Conservation (phyloP, 2,329 filamentous ascomycete species). For the Cercospora berteroae region DNA sequence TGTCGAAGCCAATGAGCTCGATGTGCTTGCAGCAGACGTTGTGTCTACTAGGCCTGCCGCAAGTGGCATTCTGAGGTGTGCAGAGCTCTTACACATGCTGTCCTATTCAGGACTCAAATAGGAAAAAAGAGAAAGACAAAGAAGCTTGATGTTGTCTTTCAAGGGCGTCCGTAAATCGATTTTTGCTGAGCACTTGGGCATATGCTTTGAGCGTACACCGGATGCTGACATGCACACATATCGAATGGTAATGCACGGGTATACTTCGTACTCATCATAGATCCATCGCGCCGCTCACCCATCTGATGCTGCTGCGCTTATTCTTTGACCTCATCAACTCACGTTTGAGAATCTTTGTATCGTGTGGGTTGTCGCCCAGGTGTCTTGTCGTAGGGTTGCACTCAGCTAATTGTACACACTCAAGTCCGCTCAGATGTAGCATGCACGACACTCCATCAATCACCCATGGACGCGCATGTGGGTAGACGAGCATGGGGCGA, state of each 20-base stretch:
- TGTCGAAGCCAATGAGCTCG: neutral
- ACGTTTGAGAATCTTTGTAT: constrained; percentile 26
- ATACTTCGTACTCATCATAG: constrained; percentile 11
- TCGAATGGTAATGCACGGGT: neutral
- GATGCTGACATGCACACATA: neutral
- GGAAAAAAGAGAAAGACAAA: constrained; percentile 2
- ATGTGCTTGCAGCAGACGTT: neutral
- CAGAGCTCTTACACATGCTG: neutral
- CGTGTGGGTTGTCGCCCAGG: constrained; percentile 25
- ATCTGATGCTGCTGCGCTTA: constrained; percentile 24
- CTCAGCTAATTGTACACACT: constrained; percentile 27
- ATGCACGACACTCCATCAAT: constrained; percentile 31
- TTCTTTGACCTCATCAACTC: constrained; percentile 29
- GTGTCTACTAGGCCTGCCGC: neutral
- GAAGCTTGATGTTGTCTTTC: constrained; percentile 1
- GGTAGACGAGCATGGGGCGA: constrained; percentile 25
- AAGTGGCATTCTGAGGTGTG: neutral
- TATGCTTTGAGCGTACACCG: neutral
- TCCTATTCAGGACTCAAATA: constrained; percentile 5
- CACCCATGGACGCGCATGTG: constrained; percentile 29
- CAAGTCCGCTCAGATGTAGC: constrained; percentile 31
- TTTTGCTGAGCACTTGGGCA: neutral
- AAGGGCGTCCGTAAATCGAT: neutral
- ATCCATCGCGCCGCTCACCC: constrained; percentile 28
- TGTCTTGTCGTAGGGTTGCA: constrained; percentile 14